Conservation (phyloP, 441 rosid species). For the Erysimum cheiri region DNA sequence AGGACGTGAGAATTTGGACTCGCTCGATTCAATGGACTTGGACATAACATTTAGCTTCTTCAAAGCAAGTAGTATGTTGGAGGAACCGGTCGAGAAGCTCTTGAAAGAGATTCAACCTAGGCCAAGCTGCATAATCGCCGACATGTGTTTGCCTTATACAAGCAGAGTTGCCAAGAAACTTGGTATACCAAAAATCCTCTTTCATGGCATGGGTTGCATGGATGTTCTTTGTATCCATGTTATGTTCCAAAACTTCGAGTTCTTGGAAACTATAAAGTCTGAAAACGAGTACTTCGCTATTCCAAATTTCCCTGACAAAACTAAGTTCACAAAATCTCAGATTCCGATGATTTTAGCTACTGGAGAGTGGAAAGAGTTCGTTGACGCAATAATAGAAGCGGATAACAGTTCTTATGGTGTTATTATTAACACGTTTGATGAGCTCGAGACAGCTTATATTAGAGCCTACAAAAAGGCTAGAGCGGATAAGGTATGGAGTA, state of each 20-base stretch:
- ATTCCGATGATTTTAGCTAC: slow-evolving; percentile 32
- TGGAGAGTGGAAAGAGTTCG: slow-evolving; percentile 32
- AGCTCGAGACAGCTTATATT: slow-evolving; percentile 45
- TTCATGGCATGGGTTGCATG: slow-evolving; percentile 52
- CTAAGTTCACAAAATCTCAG: slow-evolving; percentile 51
- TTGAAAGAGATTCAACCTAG: slow-evolving; percentile 43
- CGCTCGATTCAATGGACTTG: slow-evolving; percentile 17
- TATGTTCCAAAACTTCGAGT: slow-evolving; percentile 35
- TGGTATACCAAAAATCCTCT: slow-evolving; percentile 48
- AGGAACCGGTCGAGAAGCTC: slow-evolving; percentile 40
- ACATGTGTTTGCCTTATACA: slow-evolving; percentile 43
- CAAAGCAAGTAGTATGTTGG: slow-evolving; percentile 34
- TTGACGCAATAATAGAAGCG: slow-evolving; percentile 1
- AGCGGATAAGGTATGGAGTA: slow-evolving; percentile 43
- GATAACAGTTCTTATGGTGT: slow-evolving; percentile 40
- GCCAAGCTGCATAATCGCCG: slow-evolving; percentile 51
- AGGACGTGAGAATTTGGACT: slow-evolving; percentile 41
- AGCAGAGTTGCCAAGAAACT: slow-evolving; percentile 43
- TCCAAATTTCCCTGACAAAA: slow-evolving; percentile 55
- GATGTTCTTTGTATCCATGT: slow-evolving; percentile 38
- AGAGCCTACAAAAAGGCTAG: slow-evolving; percentile 33
- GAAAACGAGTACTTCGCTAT: slow-evolving; percentile 49
- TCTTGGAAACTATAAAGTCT: slow-evolving; percentile 21
- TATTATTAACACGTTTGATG: slow-evolving; percentile 46
- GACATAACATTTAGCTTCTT: slow-evolving; percentile 15